Evolutionary conservation across 108 stramenopile species (phyloP).

Genomic region (Skeletonema tropicum): DNA sequence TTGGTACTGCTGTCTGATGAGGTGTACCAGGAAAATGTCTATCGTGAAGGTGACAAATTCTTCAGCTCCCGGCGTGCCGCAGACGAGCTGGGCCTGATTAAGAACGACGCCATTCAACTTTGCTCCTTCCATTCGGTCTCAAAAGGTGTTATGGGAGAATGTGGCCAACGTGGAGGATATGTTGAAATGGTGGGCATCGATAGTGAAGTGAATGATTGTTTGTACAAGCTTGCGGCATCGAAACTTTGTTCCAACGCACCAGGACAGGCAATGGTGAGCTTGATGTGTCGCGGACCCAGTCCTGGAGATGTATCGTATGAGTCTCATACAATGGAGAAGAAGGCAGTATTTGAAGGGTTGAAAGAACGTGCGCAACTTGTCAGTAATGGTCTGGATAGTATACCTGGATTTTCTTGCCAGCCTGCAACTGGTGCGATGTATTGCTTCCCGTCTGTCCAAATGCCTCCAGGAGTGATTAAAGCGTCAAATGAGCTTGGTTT

Average conservation of each 20-base stretch:
- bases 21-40: slow-evolving; percentile 98
- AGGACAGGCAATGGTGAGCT: slow-evolving; percentile 91
- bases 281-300: slow-evolving; percentile 92
- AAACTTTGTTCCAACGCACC: slow-evolving; percentile 85
- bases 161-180: slow-evolving; percentile 97
- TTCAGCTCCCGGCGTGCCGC: slow-evolving; percentile 86
- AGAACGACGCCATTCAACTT: slow-evolving; percentile 78
- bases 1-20: slow-evolving; percentile 95
- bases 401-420: slow-evolving; percentile 92
- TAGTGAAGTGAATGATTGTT: slow-evolving; percentile 76
- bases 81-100: slow-evolving; percentile 67
- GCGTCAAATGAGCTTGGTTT: slow-evolving; percentile 71
- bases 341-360: slow-evolving; percentile 69
- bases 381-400: slow-evolving; percentile 81
- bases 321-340: slow-evolving; percentile 61
- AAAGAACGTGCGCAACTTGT: slow-evolving; percentile 76
- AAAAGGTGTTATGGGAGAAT: slow-evolving; percentile 97
- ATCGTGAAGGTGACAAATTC: slow-evolving; percentile 69
- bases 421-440: slow-evolving; percentile 97
- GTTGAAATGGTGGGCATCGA: slow-evolving; percentile 90
- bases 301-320: slow-evolving; percentile 76
- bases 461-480: slow-evolving; percentile 82
- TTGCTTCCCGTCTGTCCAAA: slow-evolving; percentile 88
- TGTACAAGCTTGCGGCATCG: slow-evolving; percentile 93
- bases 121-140: slow-evolving; percentile 94